phyloP scores from a whole-genome alignment of 768 basidiomycete genomes.

The Mycena leptocephala region DNA sequence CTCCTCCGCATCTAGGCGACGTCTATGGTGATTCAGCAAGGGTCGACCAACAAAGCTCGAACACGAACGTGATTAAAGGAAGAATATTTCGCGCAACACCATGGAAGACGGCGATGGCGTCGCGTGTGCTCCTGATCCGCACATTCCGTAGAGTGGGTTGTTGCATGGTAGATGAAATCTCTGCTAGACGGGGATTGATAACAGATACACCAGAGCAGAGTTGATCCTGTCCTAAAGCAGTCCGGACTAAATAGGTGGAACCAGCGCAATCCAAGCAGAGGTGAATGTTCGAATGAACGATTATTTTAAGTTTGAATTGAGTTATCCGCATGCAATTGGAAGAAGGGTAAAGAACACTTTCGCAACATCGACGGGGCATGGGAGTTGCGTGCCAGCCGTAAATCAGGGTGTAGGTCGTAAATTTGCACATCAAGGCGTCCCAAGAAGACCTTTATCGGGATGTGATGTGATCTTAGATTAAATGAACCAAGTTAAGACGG shows the following conservation, averaged over 20 bases:
- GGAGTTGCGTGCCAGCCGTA: slow-evolving; percentile 34
- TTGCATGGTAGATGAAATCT: slow-evolving; percentile 66
- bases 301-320: slow-evolving; percentile 76
- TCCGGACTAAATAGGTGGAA: slow-evolving; percentile 33
- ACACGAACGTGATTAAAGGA: slow-evolving; percentile 75
- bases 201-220: slow-evolving; percentile 27
- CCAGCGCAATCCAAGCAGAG: slow-evolving; percentile 26
- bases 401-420: slow-evolving; percentile 31
- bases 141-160: slow-evolving; percentile 83
- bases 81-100: slow-evolving; percentile 79
- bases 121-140: slow-evolving; percentile 83
- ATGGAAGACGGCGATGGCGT: slow-evolving; percentile 88
- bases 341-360: slow-evolving; percentile 46
- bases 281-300: slow-evolving; percentile 60
- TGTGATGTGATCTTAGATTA: slow-evolving; percentile 25
- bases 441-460: slow-evolving; percentile 16
- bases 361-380: slow-evolving; percentile 35
- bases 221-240: slow-evolving; percentile 7
- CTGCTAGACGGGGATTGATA: slow-evolving; percentile 37
- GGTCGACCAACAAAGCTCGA: neutral
- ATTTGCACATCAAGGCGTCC: slow-evolving; percentile 20
- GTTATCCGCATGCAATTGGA: slow-evolving; percentile 65
- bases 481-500: slow-evolving; percentile 21
- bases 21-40: slow-evolving; percentile 34
- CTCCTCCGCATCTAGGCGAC: slow-evolving; percentile 88